Base-by-base conservation (phyloP, 2,329 filamentous ascomycete genomes). In the Simplicillium sp. region DNA sequence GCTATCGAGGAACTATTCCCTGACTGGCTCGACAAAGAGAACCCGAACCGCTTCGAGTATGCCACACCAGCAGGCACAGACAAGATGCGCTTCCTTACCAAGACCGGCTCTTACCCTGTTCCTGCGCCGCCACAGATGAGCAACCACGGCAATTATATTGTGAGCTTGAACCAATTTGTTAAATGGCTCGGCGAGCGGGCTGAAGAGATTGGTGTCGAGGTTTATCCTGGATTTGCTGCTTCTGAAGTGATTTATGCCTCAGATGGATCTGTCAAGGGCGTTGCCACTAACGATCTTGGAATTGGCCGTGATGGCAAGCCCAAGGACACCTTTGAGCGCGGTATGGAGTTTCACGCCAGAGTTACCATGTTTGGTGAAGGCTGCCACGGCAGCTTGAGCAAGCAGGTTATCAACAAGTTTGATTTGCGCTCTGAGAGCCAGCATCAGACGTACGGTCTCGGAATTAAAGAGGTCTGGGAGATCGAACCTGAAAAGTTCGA, bases 391-490 rank as follows among this genome's bases (percentile, higher is more conserved):
- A 95, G 87, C 65, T 64, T 98, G 62, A 90, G 83, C 39, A 98
- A 98, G 70, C 85, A 96, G 64, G 82, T 97, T 41, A 85, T 87
- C 52, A 92, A 89, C 62, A 95, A 94, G 59, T 98, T 87, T 52
- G 87, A 97, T 56, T 69, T 98, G 45, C 78, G 92, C 46, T 74
- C 83, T 46, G 85, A 97, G 53, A 90, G 85, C 65, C 83, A 95
- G 59, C 86, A 86, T 42, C 92, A 98, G 66, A 98, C 92, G 2
- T 98, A 98, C 58, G 92, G 84, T 14, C 70, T 98, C 7, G 92
- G 92, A 20, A 67, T 97, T 51, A 98, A 98, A 65, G 92, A 98
- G 62, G 85, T 98, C 1, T 98, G 92, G 92, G 92, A 98, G 63
- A 75, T 98, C 28, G 78, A 88, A 53, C 88, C 92, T 0, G 87